A percentile compares a stretch with the other conserved stretches of the same genome.
phyloP scores from a whole-genome alignment of 2,329 filamentous ascomycete species.

The Scytalidium lignicola region DNA sequence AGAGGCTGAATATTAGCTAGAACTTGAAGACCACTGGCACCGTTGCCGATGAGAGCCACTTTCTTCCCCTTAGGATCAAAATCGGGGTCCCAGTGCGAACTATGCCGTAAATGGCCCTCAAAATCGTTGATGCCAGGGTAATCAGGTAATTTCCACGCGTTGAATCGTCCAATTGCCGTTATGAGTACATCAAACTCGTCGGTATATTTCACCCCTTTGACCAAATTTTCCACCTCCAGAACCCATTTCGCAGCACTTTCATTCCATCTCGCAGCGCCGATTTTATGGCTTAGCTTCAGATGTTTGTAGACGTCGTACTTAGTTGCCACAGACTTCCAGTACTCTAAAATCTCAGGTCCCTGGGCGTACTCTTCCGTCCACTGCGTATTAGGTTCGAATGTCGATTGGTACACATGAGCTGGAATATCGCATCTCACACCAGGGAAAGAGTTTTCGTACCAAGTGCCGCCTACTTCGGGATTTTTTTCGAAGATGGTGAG shows the following conservation, averaged over 20 bases:
- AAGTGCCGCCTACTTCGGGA: slow-evolving; percentile 52
- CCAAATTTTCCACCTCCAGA: slow-evolving; percentile 31
- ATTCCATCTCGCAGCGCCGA: slow-evolving; percentile 53
- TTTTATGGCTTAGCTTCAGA: slow-evolving; percentile 48
- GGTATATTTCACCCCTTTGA: slow-evolving; percentile 32
- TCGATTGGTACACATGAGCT: slow-evolving; percentile 58
- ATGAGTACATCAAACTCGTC: slow-evolving; percentile 56
- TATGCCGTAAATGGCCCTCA: slow-evolving; percentile 49
- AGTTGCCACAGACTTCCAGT: slow-evolving; percentile 57
- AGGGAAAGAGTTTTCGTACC: slow-evolving; percentile 43
- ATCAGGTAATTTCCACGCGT: slow-evolving; percentile 57
- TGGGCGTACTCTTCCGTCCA: slow-evolving; percentile 66
- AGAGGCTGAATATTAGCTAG: slow-evolving; percentile 46
- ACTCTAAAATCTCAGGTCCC: slow-evolving; percentile 61
- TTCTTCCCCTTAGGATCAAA: slow-evolving; percentile 43
- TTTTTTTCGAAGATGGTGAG: slow-evolving; percentile 67
- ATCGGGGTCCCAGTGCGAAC: slow-evolving; percentile 50
- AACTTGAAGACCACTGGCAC: slow-evolving; percentile 55
- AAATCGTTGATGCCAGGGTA: slow-evolving; percentile 53
- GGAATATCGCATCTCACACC: slow-evolving; percentile 18
- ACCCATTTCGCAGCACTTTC: slow-evolving; percentile 48
- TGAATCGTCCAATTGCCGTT: slow-evolving; percentile 61
- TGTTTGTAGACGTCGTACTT: slow-evolving; percentile 62
- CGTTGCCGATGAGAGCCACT: slow-evolving; percentile 59
- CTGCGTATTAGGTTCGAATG: slow-evolving; percentile 61